Evolutionary conservation across 345 rosid species (phyloP), one percentile per base, ranked within the genome.

Genomic region (Eutrema heterophyllum): DNA sequence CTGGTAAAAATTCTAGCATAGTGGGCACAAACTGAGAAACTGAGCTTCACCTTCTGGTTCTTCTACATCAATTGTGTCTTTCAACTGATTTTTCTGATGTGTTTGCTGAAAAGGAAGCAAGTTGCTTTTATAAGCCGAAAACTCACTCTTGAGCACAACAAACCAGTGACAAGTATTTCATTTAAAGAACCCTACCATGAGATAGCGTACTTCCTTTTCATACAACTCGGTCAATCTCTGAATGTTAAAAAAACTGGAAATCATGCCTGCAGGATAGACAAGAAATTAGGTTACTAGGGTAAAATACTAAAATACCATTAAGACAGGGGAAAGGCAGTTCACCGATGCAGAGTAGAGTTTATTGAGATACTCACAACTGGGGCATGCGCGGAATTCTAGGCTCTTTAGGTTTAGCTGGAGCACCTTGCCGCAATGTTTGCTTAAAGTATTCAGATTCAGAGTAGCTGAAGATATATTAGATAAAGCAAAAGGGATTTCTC

Each of bases 341-440:
- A 38, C 1, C 1, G 43, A 38, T 57, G 48, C 58, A 56, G 49
- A 61, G 49, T 46, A 50, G 24, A 39, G 30, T 70, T 66, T 48
- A 24, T 41, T 53, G 48, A 78, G 70, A 66, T 44, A 58, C 92
- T 73, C 74, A 96, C 99, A 96, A 69, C 82, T 87, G 98, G 24
- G 99, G 99, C 99, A 92, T 96, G 75, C 99, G 97, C 58, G 99
- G 99, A 76, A 96, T 90, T 63, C 98, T 88, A 71, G 98, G 99
- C 75, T 96, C 99, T 73, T 86, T 90, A 13, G 99, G 96, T 84
- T 92, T 95, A 43, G 92, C 82, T 29, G 92, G 97, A 74, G 86
- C 97, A 67, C 93, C 93, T 87, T 95, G 97, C 43, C 98, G 91
- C 94, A 95, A 78, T 56, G 97, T 88, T 86, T 95, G 97, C 84